Conservation (phyloP, 352 stramenopile species). For the Phytophthora parvispora region DNA sequence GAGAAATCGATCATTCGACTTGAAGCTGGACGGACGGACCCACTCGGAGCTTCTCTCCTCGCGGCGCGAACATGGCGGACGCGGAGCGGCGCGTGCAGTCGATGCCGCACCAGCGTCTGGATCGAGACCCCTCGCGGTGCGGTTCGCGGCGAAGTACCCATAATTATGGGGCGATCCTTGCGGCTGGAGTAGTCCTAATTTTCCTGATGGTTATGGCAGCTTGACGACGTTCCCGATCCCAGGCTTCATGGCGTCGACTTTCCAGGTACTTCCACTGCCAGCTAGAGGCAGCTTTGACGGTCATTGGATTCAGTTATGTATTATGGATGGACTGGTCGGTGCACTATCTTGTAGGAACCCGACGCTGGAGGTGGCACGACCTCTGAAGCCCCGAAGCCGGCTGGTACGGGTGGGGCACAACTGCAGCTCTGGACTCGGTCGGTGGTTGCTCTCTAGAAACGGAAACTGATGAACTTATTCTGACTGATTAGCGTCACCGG, state of each 20-base stretch:
- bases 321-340: too few relatives aligned
- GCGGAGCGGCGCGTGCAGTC: slow-evolving; percentile 51
- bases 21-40: slow-evolving; percentile 30
- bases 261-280: too few relatives aligned
- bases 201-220: slow-evolving; percentile 18
- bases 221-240: slow-evolving; percentile 80
- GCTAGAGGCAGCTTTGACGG: too few relatives aligned
- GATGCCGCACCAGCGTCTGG: slow-evolving; percentile 55
- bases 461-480: slow-evolving; percentile 2
- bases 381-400: slow-evolving; percentile 1
- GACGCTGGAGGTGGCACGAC: slow-evolving; percentile 7
- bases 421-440: neutral
- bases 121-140: slow-evolving; percentile 64
- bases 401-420: slow-evolving; percentile 28
- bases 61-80: slow-evolving; percentile 17
- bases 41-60: neutral
- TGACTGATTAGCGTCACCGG: slow-evolving; percentile 23
- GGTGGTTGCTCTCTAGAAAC: neutral
- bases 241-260: slow-evolving; percentile 59
- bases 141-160: neutral
- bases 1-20: slow-evolving; percentile 28
- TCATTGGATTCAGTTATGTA: too few relatives aligned
- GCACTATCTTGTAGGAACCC: slow-evolving; percentile 24
- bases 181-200: neutral
- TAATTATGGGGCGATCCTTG: neutral